Evolutionary conservation across 495 filamentous ascomycete genomes (phyloP).

Genomic region (Penicillium longicatenatum): DNA sequence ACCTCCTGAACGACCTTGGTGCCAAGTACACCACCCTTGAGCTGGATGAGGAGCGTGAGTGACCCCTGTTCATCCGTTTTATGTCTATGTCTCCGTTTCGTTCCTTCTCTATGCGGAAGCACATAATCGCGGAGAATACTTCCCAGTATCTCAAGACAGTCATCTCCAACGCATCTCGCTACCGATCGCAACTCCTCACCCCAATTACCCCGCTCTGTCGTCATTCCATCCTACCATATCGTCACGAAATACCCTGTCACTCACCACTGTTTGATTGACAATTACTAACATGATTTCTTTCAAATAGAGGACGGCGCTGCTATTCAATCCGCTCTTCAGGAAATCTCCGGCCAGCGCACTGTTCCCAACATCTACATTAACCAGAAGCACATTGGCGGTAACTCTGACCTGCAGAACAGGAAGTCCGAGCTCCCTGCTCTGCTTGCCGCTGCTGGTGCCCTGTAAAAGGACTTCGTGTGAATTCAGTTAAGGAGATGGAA

Average conservation of each 20-base stretch:
- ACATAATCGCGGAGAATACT: not conserved
- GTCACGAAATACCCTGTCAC: not conserved
- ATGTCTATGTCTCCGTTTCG: constrained; percentile 8
- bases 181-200: not conserved
- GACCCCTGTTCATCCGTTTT: constrained; percentile 1
- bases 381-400: constrained; percentile 90
- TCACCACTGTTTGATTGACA: not conserved
- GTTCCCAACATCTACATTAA: constrained; percentile 96
- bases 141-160: not conserved
- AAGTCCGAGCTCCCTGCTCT: constrained; percentile 57
- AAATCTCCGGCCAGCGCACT: constrained; percentile 79
- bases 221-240: not conserved
- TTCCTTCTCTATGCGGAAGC: not conserved
- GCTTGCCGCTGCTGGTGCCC: constrained; percentile 66
- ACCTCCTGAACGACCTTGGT: constrained; percentile 63
- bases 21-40: constrained; percentile 78
- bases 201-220: constrained; percentile 6
- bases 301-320: constrained; percentile 70
- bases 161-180: not conserved
- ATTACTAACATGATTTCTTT: not conserved
- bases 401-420: constrained; percentile 83
- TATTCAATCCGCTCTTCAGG: constrained; percentile 79
- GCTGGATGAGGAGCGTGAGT: constrained; percentile 79
- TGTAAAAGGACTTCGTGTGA: constrained; percentile 37
- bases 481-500: not conserved